A percentile compares a stretch with the other conserved stretches of the same genome.
Evolutionary conservation across 2,329 filamentous ascomycete genomes (phyloP).

Genomic region (Alternaria sp.): DNA sequence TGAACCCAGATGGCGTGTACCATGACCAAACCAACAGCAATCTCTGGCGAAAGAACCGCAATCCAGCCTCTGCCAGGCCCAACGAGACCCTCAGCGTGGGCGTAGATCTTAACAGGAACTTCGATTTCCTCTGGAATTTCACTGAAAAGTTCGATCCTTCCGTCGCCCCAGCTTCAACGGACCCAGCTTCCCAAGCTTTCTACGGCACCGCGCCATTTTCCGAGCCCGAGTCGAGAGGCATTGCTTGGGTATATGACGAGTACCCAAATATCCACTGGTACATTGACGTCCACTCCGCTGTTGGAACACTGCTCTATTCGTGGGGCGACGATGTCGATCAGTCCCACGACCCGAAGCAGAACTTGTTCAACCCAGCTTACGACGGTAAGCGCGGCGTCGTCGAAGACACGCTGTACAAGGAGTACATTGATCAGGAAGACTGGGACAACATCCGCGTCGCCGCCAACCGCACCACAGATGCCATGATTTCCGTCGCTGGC

Average conservation of each 20-base stretch:
- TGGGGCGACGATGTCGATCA: conserved; percentile 67
- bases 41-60: conserved; percentile 52
- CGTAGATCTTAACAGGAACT: conserved; percentile 48
- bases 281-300: conserved; percentile 66
- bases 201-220: conserved; percentile 63
- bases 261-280: conserved; percentile 64
- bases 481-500: conserved; percentile 50
- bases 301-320: conserved; percentile 63
- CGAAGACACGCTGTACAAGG: conserved; percentile 61
- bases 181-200: conserved; percentile 59
- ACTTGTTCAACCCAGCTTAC: conserved; percentile 62
- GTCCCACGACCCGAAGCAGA: conserved; percentile 57
- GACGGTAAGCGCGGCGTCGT: conserved; percentile 62
- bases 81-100: conserved; percentile 31
- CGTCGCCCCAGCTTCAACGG: conserved; percentile 52
- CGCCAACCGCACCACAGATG: conserved; percentile 45
- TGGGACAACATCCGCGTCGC: conserved; percentile 45
- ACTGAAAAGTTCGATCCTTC: conserved; percentile 56
- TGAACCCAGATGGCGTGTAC: conserved; percentile 45
- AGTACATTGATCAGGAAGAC: conserved; percentile 51
- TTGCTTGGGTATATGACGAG: conserved; percentile 62
- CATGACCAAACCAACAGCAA: conserved; percentile 44
- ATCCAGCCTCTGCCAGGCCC: conserved; percentile 44
- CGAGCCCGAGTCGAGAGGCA: conserved; percentile 64
- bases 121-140: conserved; percentile 66